Percentiles rank a stretch among this genome's conserved stretches.
Evolutionary conservation across 139 green algal genomes (phyloP).

Genomic region (Eudorina sp.): DNA sequence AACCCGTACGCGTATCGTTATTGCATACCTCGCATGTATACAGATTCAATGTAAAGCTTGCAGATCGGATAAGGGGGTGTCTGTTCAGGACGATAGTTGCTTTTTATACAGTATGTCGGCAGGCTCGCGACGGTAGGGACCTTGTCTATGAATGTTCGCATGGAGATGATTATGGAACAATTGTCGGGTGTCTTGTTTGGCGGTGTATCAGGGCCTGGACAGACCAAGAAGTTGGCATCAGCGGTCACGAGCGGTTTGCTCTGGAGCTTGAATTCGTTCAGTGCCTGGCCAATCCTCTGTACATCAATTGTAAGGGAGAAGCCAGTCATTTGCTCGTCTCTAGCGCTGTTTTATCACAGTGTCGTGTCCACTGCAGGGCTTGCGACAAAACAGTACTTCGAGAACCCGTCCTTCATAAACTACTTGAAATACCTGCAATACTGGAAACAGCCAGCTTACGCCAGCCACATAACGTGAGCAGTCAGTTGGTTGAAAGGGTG

Average conservation of each 20-base stretch:
- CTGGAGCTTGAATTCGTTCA: conserved; percentile 97
- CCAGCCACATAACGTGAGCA: conserved; percentile 81
- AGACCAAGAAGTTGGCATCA: conserved; percentile 50
- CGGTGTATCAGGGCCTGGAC: conserved; percentile 30
- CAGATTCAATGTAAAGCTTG: not conserved
- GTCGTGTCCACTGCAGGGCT: conserved; percentile 75
- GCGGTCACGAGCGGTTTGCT: conserved; percentile 74
- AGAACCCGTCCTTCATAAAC: conserved; percentile 85
- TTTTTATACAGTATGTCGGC: not conserved
- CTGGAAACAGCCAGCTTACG: conserved; percentile 90
- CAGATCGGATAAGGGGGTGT: not conserved
- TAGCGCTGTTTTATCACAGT: not conserved
- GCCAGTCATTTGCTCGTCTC: not conserved
- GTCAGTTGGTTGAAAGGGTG: no score
- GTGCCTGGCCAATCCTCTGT: conserved; percentile 90
- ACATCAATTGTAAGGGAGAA: conserved; percentile 89
- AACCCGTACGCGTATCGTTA: no score
- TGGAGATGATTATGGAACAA: no score
- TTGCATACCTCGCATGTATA: not conserved
- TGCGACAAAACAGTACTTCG: conserved; percentile 87
- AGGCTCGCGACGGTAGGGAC: not conserved
- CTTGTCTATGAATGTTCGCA: not conserved
- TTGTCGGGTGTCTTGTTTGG: no score
- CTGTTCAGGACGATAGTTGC: not conserved
- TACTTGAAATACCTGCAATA: conserved; percentile 97